Percentiles rank a stretch among this genome's conserved stretches.
These are phyloP conservation scores for Paraglomus brasilianum DNA, from an alignment of 192 early-diverging fungal genomes.

Conservation along the genomic window DNA sequence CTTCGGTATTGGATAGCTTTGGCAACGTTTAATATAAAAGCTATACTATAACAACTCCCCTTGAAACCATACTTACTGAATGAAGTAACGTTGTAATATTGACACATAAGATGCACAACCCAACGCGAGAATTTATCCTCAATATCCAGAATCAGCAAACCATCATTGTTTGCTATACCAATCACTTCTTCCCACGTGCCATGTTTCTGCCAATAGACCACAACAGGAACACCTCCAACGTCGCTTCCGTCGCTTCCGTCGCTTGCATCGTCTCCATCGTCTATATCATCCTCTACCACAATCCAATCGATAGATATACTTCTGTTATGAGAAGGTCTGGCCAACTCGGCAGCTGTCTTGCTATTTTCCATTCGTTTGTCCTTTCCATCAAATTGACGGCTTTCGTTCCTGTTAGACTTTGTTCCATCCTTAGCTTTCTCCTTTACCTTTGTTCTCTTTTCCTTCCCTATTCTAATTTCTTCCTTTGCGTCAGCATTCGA, in stretches of 20 bases:
- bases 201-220: background rate
- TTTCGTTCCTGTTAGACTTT: too few relatives aligned
- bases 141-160: constrained; percentile 47
- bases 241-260: background rate
- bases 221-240: background rate
- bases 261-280: constrained; percentile 21
- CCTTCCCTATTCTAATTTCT: background rate
- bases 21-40: background rate
- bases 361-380: too few relatives aligned
- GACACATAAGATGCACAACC: constrained; percentile 47
- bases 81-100: constrained; percentile 46
- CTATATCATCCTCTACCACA: constrained; percentile 5
- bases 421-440: too few relatives aligned
- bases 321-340: constrained; percentile 29
- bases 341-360: too few relatives aligned
- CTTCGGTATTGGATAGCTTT: background rate
- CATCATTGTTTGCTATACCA: constrained; percentile 17
- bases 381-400: too few relatives aligned
- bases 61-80: constrained; percentile 45
- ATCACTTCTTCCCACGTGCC: constrained; percentile 6
- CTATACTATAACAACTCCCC: background rate
- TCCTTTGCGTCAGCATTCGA: constrained; percentile 7
- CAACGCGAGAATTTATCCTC: constrained; percentile 51
- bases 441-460: background rate
- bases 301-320: constrained; percentile 25